Evolutionary conservation across 2,329 filamentous ascomycete genomes (phyloP).

Genomic region (Celoporthe dispersa): DNA sequence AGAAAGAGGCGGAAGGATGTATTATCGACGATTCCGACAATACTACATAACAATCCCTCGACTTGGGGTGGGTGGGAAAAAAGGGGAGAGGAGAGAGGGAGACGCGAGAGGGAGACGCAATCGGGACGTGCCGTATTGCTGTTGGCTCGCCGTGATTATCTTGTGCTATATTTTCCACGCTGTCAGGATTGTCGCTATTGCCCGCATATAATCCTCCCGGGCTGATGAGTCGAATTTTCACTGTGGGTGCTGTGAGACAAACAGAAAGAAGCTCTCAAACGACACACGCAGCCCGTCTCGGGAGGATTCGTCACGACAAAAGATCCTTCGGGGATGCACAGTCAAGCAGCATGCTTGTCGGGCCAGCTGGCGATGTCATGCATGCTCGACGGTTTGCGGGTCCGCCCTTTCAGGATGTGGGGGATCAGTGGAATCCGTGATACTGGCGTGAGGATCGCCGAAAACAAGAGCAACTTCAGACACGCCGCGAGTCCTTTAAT

Average conservation of each 20-base stretch:
- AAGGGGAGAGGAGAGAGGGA: too few relatives aligned
- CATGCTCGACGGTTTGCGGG: constrained; percentile 14
- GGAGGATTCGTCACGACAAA: background rate
- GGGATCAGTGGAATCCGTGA: constrained; percentile 21
- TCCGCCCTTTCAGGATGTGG: constrained; percentile 16
- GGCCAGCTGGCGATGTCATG: constrained; percentile 15
- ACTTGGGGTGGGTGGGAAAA: constrained; percentile 12
- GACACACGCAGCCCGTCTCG: background rate
- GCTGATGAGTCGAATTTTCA: background rate
- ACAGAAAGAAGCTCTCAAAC: background rate
- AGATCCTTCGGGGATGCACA: constrained; percentile 4
- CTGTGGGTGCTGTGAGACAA: background rate
- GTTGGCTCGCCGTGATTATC: background rate
- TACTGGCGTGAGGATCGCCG: constrained; percentile 24
- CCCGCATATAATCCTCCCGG: background rate
- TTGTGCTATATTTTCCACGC: background rate
- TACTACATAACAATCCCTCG: background rate
- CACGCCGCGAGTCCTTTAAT: constrained; percentile 29
- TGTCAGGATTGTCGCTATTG: background rate
- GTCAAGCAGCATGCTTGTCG: background rate
- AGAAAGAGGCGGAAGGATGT: background rate
- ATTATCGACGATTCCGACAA: background rate
- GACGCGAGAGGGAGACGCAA: background rate
- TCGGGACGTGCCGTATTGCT: background rate
- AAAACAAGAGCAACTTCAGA: constrained; percentile 24